Evolutionary conservation across 1,139 yeast species (phyloP), one percentile per base, ranked within the genome.

Genomic region (Hansenula lynferdii): DNA sequence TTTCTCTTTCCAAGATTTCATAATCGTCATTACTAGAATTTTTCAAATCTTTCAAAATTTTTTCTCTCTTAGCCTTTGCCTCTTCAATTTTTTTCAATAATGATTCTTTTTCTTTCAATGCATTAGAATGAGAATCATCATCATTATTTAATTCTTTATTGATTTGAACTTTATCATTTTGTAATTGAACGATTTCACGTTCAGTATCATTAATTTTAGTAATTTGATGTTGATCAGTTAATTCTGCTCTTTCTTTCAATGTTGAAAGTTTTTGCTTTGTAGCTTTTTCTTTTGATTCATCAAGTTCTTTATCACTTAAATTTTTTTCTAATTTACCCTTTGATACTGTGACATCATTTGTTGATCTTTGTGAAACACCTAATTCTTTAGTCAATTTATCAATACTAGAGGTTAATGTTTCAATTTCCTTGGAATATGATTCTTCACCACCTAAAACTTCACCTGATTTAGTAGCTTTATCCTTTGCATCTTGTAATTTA

Each of bases 1-100:
- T 44, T 34, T 50, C 51, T 25, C 41, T 44, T 30, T 48, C 51
- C 26, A 46, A 24, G 9, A 44, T 36, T 10, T 46, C 50, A 24
- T 47, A 50, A 6, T 36, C 32, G 17, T 40, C 39, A 15, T 42
- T 15, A 12, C 37, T 44, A 14, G 42, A 18, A 8, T 38, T 36
- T 11, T 43, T 38, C 24, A 50, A 37, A 15, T 48, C 49, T 11
- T 42, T 32, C 28, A 9, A 48, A 35, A 10, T 38, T 23, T 31
- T 41, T 45, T 42, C 50, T 43, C 23, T 42, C 36, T 23, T 35
- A 11, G 26, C 33, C 16, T 17, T 28, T 3, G 32, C 28, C 18
- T 28, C 35, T 20, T 29, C 35, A 19, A 28, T 23, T 33, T 29
- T 24, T 30, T 39, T 36, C n/a, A 28, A 8, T 19, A 32, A 25